Evolutionary conservation across 768 basidiomycete species (phyloP).

Genomic region (Paxillus involutus): DNA sequence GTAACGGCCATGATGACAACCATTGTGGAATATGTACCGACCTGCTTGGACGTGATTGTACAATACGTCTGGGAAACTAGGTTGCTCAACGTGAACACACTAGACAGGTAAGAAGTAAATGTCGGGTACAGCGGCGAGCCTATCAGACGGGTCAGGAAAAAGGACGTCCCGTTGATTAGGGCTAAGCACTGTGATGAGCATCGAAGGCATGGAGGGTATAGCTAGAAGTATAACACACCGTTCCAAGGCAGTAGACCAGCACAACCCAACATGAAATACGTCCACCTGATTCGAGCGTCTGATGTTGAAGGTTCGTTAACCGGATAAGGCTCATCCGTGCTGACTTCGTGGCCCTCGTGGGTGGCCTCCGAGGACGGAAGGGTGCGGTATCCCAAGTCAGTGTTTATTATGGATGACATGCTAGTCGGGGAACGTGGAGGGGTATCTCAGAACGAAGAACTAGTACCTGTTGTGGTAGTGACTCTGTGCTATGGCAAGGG

Average conservation of each 20-base stretch:
- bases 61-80: slow-evolving; percentile 75
- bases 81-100: slow-evolving; percentile 61
- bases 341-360: not conserved
- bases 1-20: not conserved
- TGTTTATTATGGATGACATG: slow-evolving; percentile 5
- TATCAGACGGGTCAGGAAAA: slow-evolving; percentile 70
- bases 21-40: slow-evolving; percentile 30
- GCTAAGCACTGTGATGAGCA: slow-evolving; percentile 42
- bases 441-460: not conserved
- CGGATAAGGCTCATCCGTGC: slow-evolving; percentile 14
- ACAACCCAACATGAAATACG: slow-evolving; percentile 73
- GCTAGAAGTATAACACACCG: slow-evolving; percentile 46
- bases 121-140: slow-evolving; percentile 55
- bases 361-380: slow-evolving; percentile 21
- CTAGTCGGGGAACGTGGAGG: not conserved
- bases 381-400: slow-evolving; percentile 13
- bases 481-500: too few species aligned
- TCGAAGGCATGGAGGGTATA: not conserved
- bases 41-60: slow-evolving; percentile 67
- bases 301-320: slow-evolving; percentile 20
- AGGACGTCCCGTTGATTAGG: slow-evolving; percentile 83
- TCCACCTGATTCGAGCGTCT: slow-evolving; percentile 52
- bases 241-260: slow-evolving; percentile 89
- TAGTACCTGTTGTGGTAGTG: not conserved
- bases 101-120: slow-evolving; percentile 68